phyloP scores from a whole-genome alignment of 345 rosid species.

The Ceriops zippeliana region DNA sequence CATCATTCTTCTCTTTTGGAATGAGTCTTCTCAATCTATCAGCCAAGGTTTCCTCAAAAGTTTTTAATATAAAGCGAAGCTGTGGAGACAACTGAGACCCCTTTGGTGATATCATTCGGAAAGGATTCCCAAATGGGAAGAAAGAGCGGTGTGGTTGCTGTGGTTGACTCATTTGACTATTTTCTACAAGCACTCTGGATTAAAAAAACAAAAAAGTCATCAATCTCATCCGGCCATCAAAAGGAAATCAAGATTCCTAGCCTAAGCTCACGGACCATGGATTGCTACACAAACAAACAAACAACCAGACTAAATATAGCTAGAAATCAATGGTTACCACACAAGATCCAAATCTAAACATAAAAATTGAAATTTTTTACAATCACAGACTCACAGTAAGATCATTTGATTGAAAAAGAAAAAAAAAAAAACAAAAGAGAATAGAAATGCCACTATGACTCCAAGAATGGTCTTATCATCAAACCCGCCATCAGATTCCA shows the following conservation, averaged over 20 bases:
- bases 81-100: constrained; percentile 61
- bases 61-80: constrained; percentile 42
- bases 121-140: constrained; percentile 86
- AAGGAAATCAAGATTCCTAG: neutral
- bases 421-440: too few species aligned
- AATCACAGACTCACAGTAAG: too few species aligned
- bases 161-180: constrained; percentile 64
- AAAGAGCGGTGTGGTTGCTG: constrained; percentile 68
- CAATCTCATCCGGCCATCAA: neutral
- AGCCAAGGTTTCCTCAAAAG: constrained; percentile 61
- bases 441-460: too few species aligned
- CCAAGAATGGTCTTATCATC: too few species aligned
- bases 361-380: too few species aligned
- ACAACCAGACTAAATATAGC: neutral
- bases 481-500: neutral
- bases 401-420: too few species aligned
- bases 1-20: constrained; percentile 54
- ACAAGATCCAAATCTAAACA: too few species aligned
- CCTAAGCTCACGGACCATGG: neutral
- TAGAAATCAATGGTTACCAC: neutral
- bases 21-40: constrained; percentile 58
- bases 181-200: constrained; percentile 27
- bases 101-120: constrained; percentile 67
- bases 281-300: neutral
- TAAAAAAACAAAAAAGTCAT: neutral